phyloP scores from a whole-genome alignment of 2,329 filamentous ascomycete species.

The Elsinoe batatas region DNA sequence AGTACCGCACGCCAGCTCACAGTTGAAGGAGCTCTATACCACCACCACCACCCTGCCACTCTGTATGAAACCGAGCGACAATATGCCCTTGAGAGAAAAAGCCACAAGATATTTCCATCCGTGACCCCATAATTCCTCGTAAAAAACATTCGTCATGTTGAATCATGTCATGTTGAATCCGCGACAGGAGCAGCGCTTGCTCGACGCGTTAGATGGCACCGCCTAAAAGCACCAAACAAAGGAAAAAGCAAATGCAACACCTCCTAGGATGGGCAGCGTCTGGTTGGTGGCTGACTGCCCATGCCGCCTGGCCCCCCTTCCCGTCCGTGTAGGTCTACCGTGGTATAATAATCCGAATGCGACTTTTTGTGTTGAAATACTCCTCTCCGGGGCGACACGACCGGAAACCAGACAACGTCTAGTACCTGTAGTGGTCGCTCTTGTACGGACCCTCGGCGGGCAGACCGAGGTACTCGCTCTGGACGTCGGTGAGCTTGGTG shows the following conservation, averaged over 20 bases:
- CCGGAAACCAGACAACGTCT: conserved; percentile 30
- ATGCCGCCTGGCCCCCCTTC: neutral
- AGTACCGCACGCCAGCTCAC: conserved; percentile 2
- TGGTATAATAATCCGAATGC: conserved; percentile 4
- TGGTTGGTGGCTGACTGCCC: neutral
- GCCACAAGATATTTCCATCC: neutral
- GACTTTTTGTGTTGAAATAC: conserved; percentile 5
- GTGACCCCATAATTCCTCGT: neutral
- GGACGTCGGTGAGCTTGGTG: conserved; percentile 69
- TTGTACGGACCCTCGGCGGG: conserved; percentile 87
- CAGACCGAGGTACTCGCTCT: conserved; percentile 92
- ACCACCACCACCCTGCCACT: neutral
- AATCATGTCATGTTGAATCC: conserved; percentile 5
- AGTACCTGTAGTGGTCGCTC: conserved; percentile 79
- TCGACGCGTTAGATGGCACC: neutral
- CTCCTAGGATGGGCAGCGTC: neutral
- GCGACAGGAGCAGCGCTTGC: neutral
- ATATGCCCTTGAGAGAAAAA: neutral
- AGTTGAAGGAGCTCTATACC: conserved; percentile 7
- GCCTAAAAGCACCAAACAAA: neutral
- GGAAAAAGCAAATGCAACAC: neutral
- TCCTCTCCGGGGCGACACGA: neutral
- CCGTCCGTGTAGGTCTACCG: conserved; percentile 1
- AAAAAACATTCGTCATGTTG: neutral
- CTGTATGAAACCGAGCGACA: neutral